Evolutionary conservation across 495 filamentous ascomycete species (phyloP), one percentile per base, ranked within the genome.

Genomic region (Xylaria acuta): DNA sequence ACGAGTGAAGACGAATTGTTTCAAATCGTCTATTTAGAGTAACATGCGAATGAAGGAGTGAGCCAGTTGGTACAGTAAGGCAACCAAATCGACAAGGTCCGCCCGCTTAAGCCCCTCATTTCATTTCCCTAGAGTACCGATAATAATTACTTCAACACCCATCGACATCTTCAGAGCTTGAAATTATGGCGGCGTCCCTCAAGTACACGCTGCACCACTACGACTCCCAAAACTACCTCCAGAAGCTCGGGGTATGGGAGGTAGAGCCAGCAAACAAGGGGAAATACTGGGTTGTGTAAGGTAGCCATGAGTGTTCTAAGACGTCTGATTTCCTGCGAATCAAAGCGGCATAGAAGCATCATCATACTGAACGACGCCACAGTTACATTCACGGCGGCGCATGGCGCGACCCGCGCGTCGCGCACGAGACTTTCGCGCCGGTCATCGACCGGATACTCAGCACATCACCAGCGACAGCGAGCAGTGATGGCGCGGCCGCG

Each of bases 341-440:
- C 11, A 40, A 60, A 16, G 20, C 14, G 34, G 5, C 7, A 60
- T 38, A 3, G 34, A 22, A 38, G 3, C 36, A 38, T 22, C 32
- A 49, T 30, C 36, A 45, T 59, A 59, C 40, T 64, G 16, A 72
- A 51, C 22, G 5, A 25, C 18, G 4, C 25, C 54, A 41, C 45
- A 89, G 92, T 75, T 94, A 89, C 82, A 91, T 97, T 79, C 95
- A 97, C 82, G 94, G 95, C 75, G 94, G 94, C 76, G 94, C 92
- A 76, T 97, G 93, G 92, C 88, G 92, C 70, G 94, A 97, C 76
- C 94, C 94, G 58, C 79, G 78, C 59, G 80, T 90, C 27, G 87
- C 84, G 65, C 80, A 88, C 22, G 71, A 82, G 8, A 81, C 82
- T n/a, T 88, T 91, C 71, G 73, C 79, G 30, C 81, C 84, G 5